phyloP scores from a whole-genome alignment of 257 asterid species.

The Rehmannia glutinosa region DNA sequence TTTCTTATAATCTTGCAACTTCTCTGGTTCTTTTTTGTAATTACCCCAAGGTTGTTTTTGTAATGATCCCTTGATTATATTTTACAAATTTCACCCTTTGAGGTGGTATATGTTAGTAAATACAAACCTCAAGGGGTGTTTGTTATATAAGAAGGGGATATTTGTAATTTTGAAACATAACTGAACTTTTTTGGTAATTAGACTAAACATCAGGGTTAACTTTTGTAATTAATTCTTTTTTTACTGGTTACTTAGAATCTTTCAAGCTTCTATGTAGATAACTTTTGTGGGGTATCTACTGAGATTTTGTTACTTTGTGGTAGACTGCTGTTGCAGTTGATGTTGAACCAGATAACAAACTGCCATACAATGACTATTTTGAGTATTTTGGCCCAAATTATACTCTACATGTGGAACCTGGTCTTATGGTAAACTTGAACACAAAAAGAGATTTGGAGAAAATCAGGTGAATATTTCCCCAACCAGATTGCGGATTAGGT shows the following conservation, averaged over 20 bases:
- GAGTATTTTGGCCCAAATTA: not conserved
- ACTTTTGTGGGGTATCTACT: not conserved
- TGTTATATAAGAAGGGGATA: not conserved
- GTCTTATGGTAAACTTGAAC: not conserved
- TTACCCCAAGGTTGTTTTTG: too few relatives aligned
- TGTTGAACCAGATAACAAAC: not conserved
- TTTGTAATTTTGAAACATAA: not conserved
- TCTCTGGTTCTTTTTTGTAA: too few relatives aligned
- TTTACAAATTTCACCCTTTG: not conserved
- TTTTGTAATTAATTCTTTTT: not conserved
- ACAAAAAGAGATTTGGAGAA: not conserved
- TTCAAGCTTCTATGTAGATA: not conserved
- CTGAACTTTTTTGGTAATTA: not conserved
- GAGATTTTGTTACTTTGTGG: slow-evolving; percentile 17
- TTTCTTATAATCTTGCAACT: too few relatives aligned
- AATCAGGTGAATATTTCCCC: not conserved
- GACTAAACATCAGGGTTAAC: not conserved
- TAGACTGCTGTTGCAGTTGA: not conserved
- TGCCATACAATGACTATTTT: not conserved
- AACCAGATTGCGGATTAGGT: not conserved
- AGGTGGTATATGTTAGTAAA: not conserved
- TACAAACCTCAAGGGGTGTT: not conserved
- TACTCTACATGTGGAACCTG: not conserved
- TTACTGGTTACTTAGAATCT: not conserved
- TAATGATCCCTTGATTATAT: too few relatives aligned